Evolutionary conservation across 2,329 filamentous ascomycete genomes (phyloP).

Genomic region (Microsporum audouinii): DNA sequence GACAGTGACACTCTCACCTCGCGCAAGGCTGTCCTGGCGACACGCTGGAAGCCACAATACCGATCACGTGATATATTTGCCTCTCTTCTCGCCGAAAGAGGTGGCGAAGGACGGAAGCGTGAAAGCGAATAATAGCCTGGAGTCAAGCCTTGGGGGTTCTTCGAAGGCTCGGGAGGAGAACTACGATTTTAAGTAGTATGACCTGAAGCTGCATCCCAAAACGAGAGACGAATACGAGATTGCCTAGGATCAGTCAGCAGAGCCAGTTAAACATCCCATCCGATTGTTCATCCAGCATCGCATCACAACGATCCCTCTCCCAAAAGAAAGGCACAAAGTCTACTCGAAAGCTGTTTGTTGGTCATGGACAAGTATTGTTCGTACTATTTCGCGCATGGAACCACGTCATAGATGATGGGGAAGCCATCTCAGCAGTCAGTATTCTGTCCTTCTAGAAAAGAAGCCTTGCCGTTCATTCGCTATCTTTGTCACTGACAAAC

Average conservation of each 20-base stretch:
- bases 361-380: not conserved
- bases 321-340: not conserved
- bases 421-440: constrained; percentile 3
- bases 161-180: not conserved
- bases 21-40: too few relatives aligned
- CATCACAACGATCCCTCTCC: not conserved
- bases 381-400: constrained; percentile 1
- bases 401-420: constrained; percentile 3
- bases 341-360: not conserved
- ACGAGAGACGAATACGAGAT: constrained; percentile 1
- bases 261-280: not conserved
- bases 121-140: not conserved
- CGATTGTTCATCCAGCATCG: not conserved
- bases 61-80: not conserved
- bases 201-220: not conserved
- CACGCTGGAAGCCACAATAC: too few relatives aligned
- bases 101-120: not conserved
- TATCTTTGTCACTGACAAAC: not conserved
- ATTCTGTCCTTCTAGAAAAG: not conserved
- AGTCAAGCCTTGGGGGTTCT: not conserved
- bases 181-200: not conserved
- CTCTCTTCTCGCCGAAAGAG: not conserved
- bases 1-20: too few relatives aligned
- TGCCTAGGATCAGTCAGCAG: constrained; percentile 1
- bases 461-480: not conserved